Conservation (phyloP, 768 basidiomycete species). For the Phaeotremella fagi region DNA sequence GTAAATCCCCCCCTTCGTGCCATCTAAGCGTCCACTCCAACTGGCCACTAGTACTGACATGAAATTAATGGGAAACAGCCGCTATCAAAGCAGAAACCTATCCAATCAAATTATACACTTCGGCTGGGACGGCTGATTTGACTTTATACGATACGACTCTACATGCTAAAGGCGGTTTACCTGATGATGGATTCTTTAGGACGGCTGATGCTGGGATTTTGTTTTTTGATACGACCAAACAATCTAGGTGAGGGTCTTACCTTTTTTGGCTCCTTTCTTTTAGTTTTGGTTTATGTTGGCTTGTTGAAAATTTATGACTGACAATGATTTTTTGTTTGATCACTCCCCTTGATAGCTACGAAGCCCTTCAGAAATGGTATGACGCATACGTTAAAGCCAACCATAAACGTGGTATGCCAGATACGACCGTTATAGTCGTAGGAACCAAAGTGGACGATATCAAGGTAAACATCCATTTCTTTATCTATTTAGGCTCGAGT, state of each 20-base stretch:
- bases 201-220: slow-evolving; percentile 20
- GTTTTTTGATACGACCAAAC: slow-evolving; percentile 23
- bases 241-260: slow-evolving; percentile 9
- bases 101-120: slow-evolving; percentile 15
- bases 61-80: too few species aligned
- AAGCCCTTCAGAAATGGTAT: slow-evolving; percentile 23
- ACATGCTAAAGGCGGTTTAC: slow-evolving; percentile 28
- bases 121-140: slow-evolving; percentile 17
- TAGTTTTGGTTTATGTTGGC: neutral
- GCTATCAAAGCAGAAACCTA: slow-evolving; percentile 24
- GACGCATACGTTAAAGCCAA: slow-evolving; percentile 19
- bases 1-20: slow-evolving; percentile 2
- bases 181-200: slow-evolving; percentile 23
- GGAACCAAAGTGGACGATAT: slow-evolving; percentile 30
- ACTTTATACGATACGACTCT: slow-evolving; percentile 24
- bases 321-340: too few species aligned
- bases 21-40: neutral
- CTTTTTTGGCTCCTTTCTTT: neutral
- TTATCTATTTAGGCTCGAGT: too few species aligned
- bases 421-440: slow-evolving; percentile 21
- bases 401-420: slow-evolving; percentile 17
- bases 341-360: slow-evolving; percentile 17
- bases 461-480: slow-evolving; percentile 13
- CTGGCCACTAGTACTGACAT: too few species aligned
- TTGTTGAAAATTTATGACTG: neutral